Evolutionary conservation across 768 basidiomycete species (phyloP), one percentile per base, ranked within the genome.

Genomic region (Mycena metata): DNA sequence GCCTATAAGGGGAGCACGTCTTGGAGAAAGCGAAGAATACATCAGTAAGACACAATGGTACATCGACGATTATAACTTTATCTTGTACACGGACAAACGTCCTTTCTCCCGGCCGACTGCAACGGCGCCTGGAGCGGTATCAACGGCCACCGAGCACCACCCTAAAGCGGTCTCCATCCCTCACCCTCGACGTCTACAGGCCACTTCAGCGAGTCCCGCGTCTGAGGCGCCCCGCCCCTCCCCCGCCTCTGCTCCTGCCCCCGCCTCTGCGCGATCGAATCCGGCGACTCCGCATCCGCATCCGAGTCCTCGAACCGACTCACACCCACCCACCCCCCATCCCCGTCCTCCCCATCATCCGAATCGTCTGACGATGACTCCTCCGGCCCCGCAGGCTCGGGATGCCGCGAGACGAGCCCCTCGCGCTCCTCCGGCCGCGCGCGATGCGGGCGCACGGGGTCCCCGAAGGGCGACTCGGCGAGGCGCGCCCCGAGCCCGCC

Each of bases 191-290:
- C 70, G 24, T 71, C 67, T 3, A 71, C 70, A 4, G 70, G 70
- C 70, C 70, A 71, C 67, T 71, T 71, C 2, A 71, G 67, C 49
- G 67, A 68, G 23, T 71, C 70, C 9, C 70, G 66, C 61, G 63
- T 65, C 8, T 41, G 60, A 7, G 50, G 21, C 24, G 35, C n/a
- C n/a, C 8, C 26, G 16, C 8, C 26, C 36, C 49, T 62, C 30
- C 21, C 60, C 54, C 56, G 15, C 41, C 55, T 16, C 45, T 17
- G 19, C 42, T 33, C 45, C 30, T n/a, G 46, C 47, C 49, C 24
- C 21, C 23, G 51, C n/a, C 54, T 15, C 41, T 42, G 11, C 39
- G 39, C 30, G 26, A 33, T 41, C 33, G 35, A 24, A 15, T 49
- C 52, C 6, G 60, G 60, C 36, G 43, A 17, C 17, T 36, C 57